Percentiles rank a stretch among this genome's conserved stretches.
Conservation (phyloP, 2,329 filamentous ascomycete species). For the Purpureocillium lavendulum region DNA sequence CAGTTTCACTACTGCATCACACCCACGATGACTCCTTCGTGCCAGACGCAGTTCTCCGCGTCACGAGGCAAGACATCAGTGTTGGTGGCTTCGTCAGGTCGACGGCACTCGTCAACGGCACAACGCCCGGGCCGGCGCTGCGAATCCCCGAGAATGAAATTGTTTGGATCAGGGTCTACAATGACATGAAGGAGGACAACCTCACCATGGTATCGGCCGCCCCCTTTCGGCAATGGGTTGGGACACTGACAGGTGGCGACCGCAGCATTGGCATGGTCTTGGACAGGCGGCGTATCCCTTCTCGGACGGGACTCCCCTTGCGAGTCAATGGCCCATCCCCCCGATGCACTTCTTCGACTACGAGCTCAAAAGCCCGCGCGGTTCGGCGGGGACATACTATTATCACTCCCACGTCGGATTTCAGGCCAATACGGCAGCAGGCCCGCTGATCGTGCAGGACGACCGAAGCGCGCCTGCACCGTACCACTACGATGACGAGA, state of each 20-base stretch:
- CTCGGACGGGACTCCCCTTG: slow-evolving; percentile 53
- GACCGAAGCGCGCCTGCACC: slow-evolving; percentile 24
- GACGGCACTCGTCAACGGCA: slow-evolving; percentile 39
- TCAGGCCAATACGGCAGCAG: slow-evolving; percentile 45
- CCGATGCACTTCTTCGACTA: slow-evolving; percentile 58
- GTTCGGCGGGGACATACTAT: slow-evolving; percentile 55
- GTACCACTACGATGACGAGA: slow-evolving; percentile 55
- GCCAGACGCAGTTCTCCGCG: slow-evolving; percentile 38
- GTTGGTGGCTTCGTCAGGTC: slow-evolving; percentile 9
- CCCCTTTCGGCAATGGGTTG: slow-evolving; percentile 8
- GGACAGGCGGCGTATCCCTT: slow-evolving; percentile 49
- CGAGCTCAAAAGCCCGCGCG: slow-evolving; percentile 43
- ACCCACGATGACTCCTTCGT: slow-evolving; percentile 19
- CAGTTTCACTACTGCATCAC: not conserved
- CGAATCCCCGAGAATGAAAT: slow-evolving; percentile 34
- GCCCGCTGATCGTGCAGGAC: slow-evolving; percentile 51
- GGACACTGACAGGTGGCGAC: no score
- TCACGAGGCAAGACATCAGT: slow-evolving; percentile 29
- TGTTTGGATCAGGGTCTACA: slow-evolving; percentile 51
- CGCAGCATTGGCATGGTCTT: slow-evolving; percentile 60
- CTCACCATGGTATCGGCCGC: slow-evolving; percentile 40
- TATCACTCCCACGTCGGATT: slow-evolving; percentile 61
- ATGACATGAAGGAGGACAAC: slow-evolving; percentile 43
- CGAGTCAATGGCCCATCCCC: slow-evolving; percentile 58
- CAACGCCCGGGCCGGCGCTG: slow-evolving; percentile 40